phyloP scores from a whole-genome alignment of 257 asterid genomes.

The Nicotiana benthamiana region DNA sequence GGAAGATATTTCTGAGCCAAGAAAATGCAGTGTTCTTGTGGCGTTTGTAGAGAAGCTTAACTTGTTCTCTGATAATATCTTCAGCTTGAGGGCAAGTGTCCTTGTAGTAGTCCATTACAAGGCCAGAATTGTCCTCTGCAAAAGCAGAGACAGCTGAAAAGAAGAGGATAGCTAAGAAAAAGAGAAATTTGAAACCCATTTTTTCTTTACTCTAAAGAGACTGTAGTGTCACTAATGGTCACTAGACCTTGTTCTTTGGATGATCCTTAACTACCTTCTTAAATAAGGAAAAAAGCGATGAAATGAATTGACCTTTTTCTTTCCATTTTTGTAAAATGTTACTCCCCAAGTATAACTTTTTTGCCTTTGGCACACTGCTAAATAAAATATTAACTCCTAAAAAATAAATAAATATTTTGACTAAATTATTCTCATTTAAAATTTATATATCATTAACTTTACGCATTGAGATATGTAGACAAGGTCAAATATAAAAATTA shows the following conservation, averaged over 20 bases:
- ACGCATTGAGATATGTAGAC: too few relatives aligned
- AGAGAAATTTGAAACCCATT: slow-evolving; percentile 39
- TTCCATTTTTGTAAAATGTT: background rate
- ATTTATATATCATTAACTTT: too few relatives aligned
- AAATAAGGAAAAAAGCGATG: background rate
- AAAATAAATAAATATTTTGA: too few relatives aligned
- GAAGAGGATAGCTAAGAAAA: slow-evolving; percentile 33
- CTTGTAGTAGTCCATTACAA: slow-evolving; percentile 61
- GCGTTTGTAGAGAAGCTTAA: slow-evolving; percentile 85
- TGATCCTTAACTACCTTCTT: background rate
- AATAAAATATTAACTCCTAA: too few relatives aligned
- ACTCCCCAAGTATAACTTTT: too few relatives aligned
- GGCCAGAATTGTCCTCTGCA: slow-evolving; percentile 45
- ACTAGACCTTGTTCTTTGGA: background rate
- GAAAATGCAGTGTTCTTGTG: slow-evolving; percentile 99
- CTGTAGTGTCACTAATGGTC: background rate
- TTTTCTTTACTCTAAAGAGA: too few relatives aligned
- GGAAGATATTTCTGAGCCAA: slow-evolving; percentile 97
- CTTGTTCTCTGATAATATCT: slow-evolving; percentile 84
- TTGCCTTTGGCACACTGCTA: too few relatives aligned
- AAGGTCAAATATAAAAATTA: too few relatives aligned
- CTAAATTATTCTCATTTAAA: too few relatives aligned
- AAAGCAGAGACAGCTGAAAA: slow-evolving; percentile 23
- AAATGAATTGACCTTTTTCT: background rate
- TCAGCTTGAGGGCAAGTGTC: slow-evolving; percentile 97